Evolutionary conservation across 192 early-diverging fungal genomes (phyloP).

Genomic region (Phlyctochytrium planicorne): DNA sequence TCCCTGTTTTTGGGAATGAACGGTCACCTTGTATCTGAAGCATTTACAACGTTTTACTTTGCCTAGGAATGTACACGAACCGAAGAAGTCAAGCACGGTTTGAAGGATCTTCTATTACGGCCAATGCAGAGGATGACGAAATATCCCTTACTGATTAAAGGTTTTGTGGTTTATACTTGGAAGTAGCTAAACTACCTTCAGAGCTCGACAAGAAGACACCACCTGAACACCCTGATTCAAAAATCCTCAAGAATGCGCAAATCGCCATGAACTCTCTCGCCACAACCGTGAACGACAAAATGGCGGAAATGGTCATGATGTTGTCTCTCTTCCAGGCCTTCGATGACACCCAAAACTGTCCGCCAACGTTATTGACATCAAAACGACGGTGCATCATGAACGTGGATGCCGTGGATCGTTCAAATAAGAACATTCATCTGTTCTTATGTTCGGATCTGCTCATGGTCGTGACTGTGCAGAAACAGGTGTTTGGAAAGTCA

Average conservation of each 20-base stretch:
- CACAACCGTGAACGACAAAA: conserved; percentile 51
- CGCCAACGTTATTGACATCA: conserved; percentile 44
- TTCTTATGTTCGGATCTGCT: conserved; percentile 51
- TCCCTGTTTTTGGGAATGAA: too few relatives aligned
- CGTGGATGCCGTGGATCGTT: conserved; percentile 42
- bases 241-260: conserved; percentile 35
- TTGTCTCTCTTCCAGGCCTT: conserved; percentile 53
- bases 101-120: conserved; percentile 36
- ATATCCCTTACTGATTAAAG: conserved; percentile 46
- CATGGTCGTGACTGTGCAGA: conserved; percentile 28
- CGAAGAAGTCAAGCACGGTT: conserved; percentile 17
- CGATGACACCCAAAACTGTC: conserved; percentile 54
- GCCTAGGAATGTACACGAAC: conserved; percentile 16
- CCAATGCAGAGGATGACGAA: conserved; percentile 47
- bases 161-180: conserved; percentile 9
- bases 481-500: conserved; percentile 1
- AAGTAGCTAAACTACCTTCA: conserved; percentile 12
- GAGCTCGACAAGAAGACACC: conserved; percentile 50
- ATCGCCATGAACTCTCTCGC: conserved; percentile 47
- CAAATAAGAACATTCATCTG: conserved; percentile 20
- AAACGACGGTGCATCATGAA: conserved; percentile 45
- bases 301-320: conserved; percentile 47
- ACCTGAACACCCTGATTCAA: conserved; percentile 47
- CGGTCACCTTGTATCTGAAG: too few relatives aligned
- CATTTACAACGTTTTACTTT: background rate